A percentile compares a stretch with the other conserved stretches of the same genome.
Evolutionary conservation across 169 alveolate genomes (phyloP).

Genomic region (Theileria equi): DNA sequence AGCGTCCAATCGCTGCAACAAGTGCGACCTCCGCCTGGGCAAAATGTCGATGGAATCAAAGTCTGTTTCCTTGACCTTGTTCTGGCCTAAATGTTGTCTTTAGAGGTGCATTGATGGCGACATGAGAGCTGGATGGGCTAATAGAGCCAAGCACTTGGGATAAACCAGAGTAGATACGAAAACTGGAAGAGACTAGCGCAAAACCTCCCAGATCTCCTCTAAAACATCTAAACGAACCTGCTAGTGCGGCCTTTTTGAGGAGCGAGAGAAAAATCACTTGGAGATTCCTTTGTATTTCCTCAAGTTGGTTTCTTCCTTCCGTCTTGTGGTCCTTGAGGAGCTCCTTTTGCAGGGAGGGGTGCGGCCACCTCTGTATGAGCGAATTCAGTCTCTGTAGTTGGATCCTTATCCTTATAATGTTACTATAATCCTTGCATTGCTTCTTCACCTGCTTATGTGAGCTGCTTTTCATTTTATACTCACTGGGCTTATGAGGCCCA

Average conservation of each 20-base stretch:
- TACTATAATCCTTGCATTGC: slow-evolving; percentile 39
- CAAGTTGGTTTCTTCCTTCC: neutral
- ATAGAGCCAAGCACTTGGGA: no score
- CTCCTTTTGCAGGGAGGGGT: slow-evolving; percentile 29
- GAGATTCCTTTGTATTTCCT: slow-evolving; percentile 6
- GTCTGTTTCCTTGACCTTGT: slow-evolving; percentile 1
- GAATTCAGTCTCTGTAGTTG: slow-evolving; percentile 37
- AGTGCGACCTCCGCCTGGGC: slow-evolving; percentile 22
- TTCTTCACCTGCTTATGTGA: slow-evolving; percentile 8
- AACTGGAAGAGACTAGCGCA: neutral
- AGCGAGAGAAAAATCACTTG: slow-evolving; percentile 4
- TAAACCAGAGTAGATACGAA: no score
- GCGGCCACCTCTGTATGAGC: slow-evolving; percentile 52
- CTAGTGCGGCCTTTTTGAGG: slow-evolving; percentile 10
- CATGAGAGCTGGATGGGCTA: no score
- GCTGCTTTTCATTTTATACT: slow-evolving; percentile 44
- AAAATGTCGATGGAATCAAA: slow-evolving; percentile 22
- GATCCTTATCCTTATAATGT: slow-evolving; percentile 31
- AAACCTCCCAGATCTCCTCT: neutral
- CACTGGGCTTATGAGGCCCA: no score
- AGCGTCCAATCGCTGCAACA: slow-evolving; percentile 40
- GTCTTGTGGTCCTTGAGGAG: neutral
- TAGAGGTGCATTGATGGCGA: no score
- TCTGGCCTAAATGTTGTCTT: no score
- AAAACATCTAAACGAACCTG: slow-evolving; percentile 8